Base-by-base conservation (phyloP, 2,329 filamentous ascomycete genomes). In the Dothideomycetes sp. region DNA sequence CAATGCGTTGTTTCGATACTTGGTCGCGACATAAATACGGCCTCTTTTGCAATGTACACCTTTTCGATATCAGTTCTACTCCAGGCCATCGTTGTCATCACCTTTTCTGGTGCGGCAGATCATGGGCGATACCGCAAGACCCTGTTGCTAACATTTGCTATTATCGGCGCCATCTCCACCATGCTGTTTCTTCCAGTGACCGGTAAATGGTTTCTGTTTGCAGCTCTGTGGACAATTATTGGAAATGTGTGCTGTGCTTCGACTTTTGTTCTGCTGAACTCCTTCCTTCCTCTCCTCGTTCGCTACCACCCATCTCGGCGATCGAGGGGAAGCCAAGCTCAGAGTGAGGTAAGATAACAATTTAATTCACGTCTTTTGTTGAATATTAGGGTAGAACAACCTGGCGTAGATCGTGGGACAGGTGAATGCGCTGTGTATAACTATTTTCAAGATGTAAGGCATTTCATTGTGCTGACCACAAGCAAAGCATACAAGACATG, bases 1-100 rank as follows among this genome's bases (percentile, higher is more conserved):
- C 85, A 93, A 57, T 98, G 91, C 56, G 69, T 96, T 44, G 77
- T 96, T 43, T 76, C 81, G 47, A 68, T 96, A 4, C 65, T 94
- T 17, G 89, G 89, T 4, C 60, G 83, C 44, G 81, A 94, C 53
- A 81, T 98, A 64, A 96, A 96, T 61, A 95, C 89, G 1, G 88
- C 89, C 27, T 93, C 84, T 60, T 95, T 96, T 60, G 89, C 87
- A 57, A 94, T 96, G 86, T 96, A 96, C 63, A 95, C 87, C 2
- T 98, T 98, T 62, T 94, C 87, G 42, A 69, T 93, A 53, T 93
- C 85, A 57, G 91, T 98, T 2, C 62, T 95, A 15, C 61, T 95
- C 9, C 91, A 98, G 59, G 84, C 88, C 1, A 63, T 96, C 19
- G 66, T 96, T 19, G 93, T 98, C 32, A 86, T 98, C 47, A 94